Base-by-base conservation (phyloP, 371 early-diverging fungal species). In the Mortierella sp. region DNA sequence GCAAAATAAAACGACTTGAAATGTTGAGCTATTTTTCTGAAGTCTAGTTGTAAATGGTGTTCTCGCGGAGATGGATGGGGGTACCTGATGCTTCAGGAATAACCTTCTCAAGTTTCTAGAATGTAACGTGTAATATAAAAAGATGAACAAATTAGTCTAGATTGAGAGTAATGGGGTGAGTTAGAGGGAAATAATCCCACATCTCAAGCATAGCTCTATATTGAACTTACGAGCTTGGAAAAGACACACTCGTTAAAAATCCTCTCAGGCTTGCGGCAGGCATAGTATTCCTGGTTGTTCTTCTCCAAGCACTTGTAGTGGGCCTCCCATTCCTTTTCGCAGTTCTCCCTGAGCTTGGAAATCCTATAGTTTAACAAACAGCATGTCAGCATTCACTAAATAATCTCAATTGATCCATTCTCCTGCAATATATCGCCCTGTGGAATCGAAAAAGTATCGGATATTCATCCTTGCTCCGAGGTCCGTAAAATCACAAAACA, bases 231-330 rank as follows among this genome's bases (percentile, higher is more conserved):
- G 85, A 98, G 85, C 76, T 95, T 93, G 51, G 90, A 91, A 70
- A 97, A 96, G 32, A 97, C 93, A 83, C 98, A 98, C 59, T 90
- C 88, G 85, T 96, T 98, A 75, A 96, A 93, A 8, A 83, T 86
- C 61, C 86, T 81, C 83, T 98, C 98, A 64, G 91, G 89, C 68
- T 86, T 83, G 61, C 98, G 92, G 87, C 98, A 98, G 49, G 86
- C 85, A 71, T 86, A 88, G 78, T 91, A 91, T 67, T 94, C 92
- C 81, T 96, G 96, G 84, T 98, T 98, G 83, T 93, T 90, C 74
- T 86, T 86, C 77, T 97, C 97, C 72, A 98, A 85, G 83, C 98
- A 98, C 81, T 94, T 88, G 95, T 96, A 98, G 84, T 98, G 98
- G 51, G 88, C 87, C 43, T 90, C 91, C 87, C 96, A 98, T 76